Base-by-base conservation (phyloP, 805 yeast species). In the Hagleromyces aurorensis region DNA sequence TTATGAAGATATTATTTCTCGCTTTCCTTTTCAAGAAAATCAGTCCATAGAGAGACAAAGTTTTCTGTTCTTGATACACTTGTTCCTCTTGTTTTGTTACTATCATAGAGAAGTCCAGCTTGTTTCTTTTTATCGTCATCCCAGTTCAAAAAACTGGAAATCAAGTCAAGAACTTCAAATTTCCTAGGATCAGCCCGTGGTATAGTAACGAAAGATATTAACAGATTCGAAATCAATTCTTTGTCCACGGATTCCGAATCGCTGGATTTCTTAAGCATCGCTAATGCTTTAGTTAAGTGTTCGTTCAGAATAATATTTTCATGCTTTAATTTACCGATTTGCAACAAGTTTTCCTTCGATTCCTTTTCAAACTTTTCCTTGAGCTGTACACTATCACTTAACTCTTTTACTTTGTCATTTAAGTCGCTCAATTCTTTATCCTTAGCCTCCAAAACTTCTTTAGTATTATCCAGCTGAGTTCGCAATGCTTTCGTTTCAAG, bases 101-200 rank as follows among this genome's bases (percentile, higher is more conserved):
- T 34, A 23, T 37, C 37, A 37, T 66, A 69, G 16, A 70, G 50
- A 30, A 84, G 58, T 0, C 95, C 95, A 1, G 93, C 93, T 37
- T 77, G 81, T 14, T 73, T 62, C 46, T 70, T 75, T 52, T 81
- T 75, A 24, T 70, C 76, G 28, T 84, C 91, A 55, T 81, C 89
- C 98, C 98, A 91, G 35, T 72, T 79, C 35, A 91, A 64, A 42
- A 79, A 77, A 36, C 83, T 82, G 7, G 94, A 71, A 23, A 91
- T 79, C 36, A 91, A 68, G 50, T 75, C 82, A 27, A 91, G 65
- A 4, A 91, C 94, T 64, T 91, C 97, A 52, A 82, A 91, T 57
- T 91, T 86, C 59, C 87, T 89, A 6, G 94, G 71, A 53, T 91
- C 99, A 2, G 91, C 95, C 37, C 98, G 66, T 5, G 95, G 96